Conservation (phyloP, 192 early-diverging fungal genomes). For the Backusella circina region DNA sequence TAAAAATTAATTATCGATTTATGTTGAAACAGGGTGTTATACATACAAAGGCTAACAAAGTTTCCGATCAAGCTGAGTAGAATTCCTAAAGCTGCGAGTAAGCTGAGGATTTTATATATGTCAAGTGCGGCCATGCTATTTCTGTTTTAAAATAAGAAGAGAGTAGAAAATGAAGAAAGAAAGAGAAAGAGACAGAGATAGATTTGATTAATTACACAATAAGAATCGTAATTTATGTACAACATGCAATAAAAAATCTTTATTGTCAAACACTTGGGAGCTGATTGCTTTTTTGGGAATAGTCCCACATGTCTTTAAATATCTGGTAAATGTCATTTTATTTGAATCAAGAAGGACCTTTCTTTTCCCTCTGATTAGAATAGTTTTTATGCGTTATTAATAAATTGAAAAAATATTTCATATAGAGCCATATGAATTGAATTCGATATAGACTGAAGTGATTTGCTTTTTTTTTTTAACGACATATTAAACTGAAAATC, state of each 20-base stretch:
- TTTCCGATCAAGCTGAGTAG: conserved; percentile 6
- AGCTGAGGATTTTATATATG: not conserved
- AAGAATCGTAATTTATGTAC: not conserved
- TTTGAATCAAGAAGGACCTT: not conserved
- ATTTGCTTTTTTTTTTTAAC: too few relatives aligned
- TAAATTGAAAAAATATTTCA: too few relatives aligned
- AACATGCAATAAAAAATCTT: not conserved
- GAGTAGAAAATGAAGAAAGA: not conserved
- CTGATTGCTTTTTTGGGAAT: not conserved
- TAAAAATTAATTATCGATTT: not conserved
- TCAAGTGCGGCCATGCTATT: not conserved
- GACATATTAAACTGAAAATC: too few relatives aligned
- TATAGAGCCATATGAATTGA: too few relatives aligned
- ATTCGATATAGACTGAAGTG: too few relatives aligned
- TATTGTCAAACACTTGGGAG: not conserved
- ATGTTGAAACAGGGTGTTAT: not conserved
- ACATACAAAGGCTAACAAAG: not conserved
- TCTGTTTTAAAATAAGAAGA: not conserved
- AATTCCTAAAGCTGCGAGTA: not conserved
- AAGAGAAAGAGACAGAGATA: not conserved
- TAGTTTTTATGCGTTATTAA: too few relatives aligned
- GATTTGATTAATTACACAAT: not conserved
- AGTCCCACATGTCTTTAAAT: not conserved
- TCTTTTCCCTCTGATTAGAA: not conserved
- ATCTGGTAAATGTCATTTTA: not conserved